Evolutionary conservation across 2,329 filamentous ascomycete species (phyloP).

Genomic region (Ophiostoma piceae): DNA sequence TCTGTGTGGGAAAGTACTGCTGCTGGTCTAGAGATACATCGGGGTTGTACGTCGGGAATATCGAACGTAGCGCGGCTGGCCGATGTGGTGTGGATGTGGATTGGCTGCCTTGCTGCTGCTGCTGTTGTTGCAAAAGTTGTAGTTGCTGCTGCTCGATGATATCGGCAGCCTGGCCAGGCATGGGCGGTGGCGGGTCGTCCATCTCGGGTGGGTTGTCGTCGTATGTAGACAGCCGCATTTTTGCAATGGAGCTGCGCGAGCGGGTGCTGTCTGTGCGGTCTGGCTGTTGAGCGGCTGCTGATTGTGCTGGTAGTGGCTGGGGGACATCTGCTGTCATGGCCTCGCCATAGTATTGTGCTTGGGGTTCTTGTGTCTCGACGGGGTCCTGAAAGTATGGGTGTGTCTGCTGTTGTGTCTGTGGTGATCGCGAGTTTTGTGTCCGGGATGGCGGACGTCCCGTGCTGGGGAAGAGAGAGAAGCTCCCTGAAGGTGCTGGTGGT

Average conservation of each 20-base stretch:
- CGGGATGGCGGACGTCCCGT: constrained; percentile 43
- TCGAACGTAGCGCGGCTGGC: constrained; percentile 56
- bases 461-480: constrained; percentile 55
- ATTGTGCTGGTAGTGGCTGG: constrained; percentile 37
- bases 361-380: constrained; percentile 15
- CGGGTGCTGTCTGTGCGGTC: constrained; percentile 43
- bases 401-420: constrained; percentile 34
- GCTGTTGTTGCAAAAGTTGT: constrained; percentile 18
- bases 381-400: neutral
- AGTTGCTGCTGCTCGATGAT: constrained; percentile 17
- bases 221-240: constrained; percentile 40
- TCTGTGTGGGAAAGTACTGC: constrained; percentile 63
- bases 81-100: constrained; percentile 17
- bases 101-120: constrained; percentile 2
- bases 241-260: constrained; percentile 54
- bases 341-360: constrained; percentile 24
- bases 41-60: constrained; percentile 71
- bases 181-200: constrained; percentile 24
- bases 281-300: neutral
- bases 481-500: constrained; percentile 38
- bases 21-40: constrained; percentile 61
- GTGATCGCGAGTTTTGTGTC: constrained; percentile 39
- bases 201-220: constrained; percentile 28
- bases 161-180: constrained; percentile 21
- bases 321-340: constrained; percentile 29